Base-by-base conservation (phyloP, 805 yeast genomes). In the Kuraishia molischiana region DNA sequence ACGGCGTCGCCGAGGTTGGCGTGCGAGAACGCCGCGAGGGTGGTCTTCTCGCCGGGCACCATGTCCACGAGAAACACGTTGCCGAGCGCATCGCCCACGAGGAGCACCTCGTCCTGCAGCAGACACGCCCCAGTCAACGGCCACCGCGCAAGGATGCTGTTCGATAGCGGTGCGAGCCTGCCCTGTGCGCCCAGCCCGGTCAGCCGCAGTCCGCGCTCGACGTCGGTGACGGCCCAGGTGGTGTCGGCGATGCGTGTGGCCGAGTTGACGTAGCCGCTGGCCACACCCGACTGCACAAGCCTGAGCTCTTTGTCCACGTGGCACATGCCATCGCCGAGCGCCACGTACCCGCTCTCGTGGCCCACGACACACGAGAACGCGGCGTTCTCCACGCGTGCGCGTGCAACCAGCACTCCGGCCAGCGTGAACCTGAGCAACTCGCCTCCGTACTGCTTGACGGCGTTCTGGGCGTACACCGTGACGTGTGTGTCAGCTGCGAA, bases 401-500 rank as follows among this genome's bases (percentile, higher is more conserved):
- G 11, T 22, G 26, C 26, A 22, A 11, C 26, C 11, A 8, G 8
- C 10, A 22, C 8, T 22, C 26, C 26, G 11, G 18, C n/a, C 8
- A 29, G 6, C 17, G 10, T 6, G 31, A 10, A 29, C 31, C 6
- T 13, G 5, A 29, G 10, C 8, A 29, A 29, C 15, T 9, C 31
- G 10, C 31, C 31, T 10, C 13, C 31, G 31, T 14, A 13, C 13
- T 29, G 17, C 8, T n/a, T 14, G 31, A 8, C 8, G n/a, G 13
- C 8, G 17, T 11, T 29, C 15, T 29, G 31, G 17, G 15, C 11
- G 9, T 13, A 28, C 13, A 15, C 32, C 11, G n/a, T 38, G 29
- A 9, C 6, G 3, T 21, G 24, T 29, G 39, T 37, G 17, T 28
- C 36, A 4, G 32, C 37, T 14, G 34, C 20, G n/a, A 30, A 37